phyloP scores from a whole-genome alignment of 306 rosid species.

The peach (Prunus persica) region DNA sequence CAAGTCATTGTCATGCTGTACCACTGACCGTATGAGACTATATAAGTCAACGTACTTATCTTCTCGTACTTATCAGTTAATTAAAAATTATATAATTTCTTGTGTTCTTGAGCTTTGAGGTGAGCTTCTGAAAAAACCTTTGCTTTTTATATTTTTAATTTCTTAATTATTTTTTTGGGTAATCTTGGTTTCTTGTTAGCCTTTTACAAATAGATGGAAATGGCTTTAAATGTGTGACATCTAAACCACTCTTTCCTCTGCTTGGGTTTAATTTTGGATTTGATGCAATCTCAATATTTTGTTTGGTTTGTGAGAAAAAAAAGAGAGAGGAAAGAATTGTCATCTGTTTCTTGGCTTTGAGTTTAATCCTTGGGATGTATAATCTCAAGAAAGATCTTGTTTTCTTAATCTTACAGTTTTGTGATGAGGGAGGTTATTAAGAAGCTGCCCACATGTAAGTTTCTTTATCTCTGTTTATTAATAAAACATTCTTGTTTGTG shows the following conservation, averaged over 20 bases:
- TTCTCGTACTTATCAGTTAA: background rate
- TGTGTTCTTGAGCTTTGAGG: background rate
- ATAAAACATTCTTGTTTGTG: background rate
- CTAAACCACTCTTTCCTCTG: background rate
- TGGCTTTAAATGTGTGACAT: background rate
- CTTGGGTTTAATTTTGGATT: background rate
- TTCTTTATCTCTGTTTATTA: background rate
- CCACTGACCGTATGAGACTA: no score
- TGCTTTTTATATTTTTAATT: background rate
- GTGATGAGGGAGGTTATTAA: conserved; percentile 28
- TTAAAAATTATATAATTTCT: no score
- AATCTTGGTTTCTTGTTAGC: no score
- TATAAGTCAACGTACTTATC: background rate
- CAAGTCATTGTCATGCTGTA: background rate
- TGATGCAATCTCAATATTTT: background rate
- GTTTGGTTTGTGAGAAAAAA: background rate
- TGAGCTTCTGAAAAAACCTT: background rate
- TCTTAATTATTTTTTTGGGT: no score
- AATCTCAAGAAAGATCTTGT: conserved; percentile 15
- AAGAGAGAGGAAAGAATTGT: background rate
- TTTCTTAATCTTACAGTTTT: conserved; percentile 31
- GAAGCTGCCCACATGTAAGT: conserved; percentile 36
- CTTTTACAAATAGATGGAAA: no score
- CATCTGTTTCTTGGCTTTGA: background rate
- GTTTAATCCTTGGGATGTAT: conserved; percentile 13